Evolutionary conservation across 1,139 yeast genomes (phyloP), one percentile per base, ranked within the genome.

Genomic region (Suhomyces maxii): DNA sequence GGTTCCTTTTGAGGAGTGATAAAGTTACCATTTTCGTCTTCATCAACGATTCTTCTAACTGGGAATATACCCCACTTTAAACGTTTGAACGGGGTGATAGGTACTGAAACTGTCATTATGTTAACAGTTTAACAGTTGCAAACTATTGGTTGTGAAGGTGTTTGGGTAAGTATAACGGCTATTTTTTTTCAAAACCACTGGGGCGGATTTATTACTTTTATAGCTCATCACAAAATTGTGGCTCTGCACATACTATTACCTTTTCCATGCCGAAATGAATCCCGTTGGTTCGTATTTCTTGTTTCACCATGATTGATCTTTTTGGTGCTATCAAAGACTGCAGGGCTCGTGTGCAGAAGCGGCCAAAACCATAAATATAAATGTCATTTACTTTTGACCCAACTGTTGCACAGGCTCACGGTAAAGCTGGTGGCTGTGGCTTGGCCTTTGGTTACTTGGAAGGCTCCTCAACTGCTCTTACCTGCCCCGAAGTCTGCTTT

Each of bases 51-150:
- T 60, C 83, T 67, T 55, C 73, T 64, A 6, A 62, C 68, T 1
- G 83, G 83, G 14, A 77, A 45, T 45, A 77, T 65, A 3, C 82
- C 83, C 73, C 77, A 79, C 53, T 77, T 77, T 49, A 77, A 64
- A 39, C 78, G 60, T 34, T 61, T 60, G 52, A 64, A 58, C 10
- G 49, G 44, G 14, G 45, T 36, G 6, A 39, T 11, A 3, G 37
- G 42, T 11, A 40, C 32, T 18, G 23, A 18, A 28, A 28, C 31
- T 28, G 31, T 28, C 31, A 28, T 18, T 18, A 18, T 28, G n/a
- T 11, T 7, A 28, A 28, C 31, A 9, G 23, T 18, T 18, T 18
- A 18, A 1, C 23, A 18, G 23, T 18, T 18, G 23, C 23, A 18
- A 18, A 18, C 4, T 18, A 18, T 18, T 18, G 6, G 23, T 18